Evolutionary conservation across 2,329 filamentous ascomycete species (phyloP).

Genomic region (Exophiala spinifera): DNA sequence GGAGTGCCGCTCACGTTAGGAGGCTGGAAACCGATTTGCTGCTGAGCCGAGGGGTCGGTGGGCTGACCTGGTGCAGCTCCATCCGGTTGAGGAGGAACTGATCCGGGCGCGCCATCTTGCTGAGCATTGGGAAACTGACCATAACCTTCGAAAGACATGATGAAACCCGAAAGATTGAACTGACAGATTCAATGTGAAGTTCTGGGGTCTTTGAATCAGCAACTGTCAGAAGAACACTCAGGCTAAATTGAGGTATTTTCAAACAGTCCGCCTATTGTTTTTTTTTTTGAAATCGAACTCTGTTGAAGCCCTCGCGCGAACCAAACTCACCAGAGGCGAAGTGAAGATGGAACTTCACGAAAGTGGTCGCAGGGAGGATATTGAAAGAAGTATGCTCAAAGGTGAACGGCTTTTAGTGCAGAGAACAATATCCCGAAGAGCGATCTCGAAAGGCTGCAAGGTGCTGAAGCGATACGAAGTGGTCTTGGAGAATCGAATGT

Average conservation of each 20-base stretch:
- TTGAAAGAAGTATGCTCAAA: constrained; percentile 17
- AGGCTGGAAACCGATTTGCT: constrained; percentile 52
- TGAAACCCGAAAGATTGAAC: constrained; percentile 30
- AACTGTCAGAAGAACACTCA: neutral
- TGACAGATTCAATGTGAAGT: constrained; percentile 13
- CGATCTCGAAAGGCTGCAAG: constrained; percentile 19
- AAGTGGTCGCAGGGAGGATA: constrained; percentile 10
- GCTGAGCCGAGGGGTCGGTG: constrained; percentile 38
- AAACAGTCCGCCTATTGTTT: too few species aligned
- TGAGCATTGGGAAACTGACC: constrained; percentile 61
- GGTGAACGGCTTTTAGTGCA: constrained; percentile 23
- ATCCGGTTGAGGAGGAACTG: constrained; percentile 46
- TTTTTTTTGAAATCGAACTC: too few species aligned
- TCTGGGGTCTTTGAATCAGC: neutral
- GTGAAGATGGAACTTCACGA: constrained; percentile 9
- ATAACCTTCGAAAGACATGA: constrained; percentile 63
- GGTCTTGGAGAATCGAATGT: constrained; percentile 22
- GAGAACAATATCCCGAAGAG: constrained; percentile 24
- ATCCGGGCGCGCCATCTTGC: constrained; percentile 53
- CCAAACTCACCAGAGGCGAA: constrained; percentile 11
- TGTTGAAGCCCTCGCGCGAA: neutral
- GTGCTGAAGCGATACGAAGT: constrained; percentile 21
- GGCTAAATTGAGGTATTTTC: too few species aligned
- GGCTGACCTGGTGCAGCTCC: constrained; percentile 54
- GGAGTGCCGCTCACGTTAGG: constrained; percentile 45